Percentiles rank a stretch among this genome's conserved stretches.
phyloP scores from a whole-genome alignment of 2,329 filamentous ascomycete species.

The Dactylellina sp. region DNA sequence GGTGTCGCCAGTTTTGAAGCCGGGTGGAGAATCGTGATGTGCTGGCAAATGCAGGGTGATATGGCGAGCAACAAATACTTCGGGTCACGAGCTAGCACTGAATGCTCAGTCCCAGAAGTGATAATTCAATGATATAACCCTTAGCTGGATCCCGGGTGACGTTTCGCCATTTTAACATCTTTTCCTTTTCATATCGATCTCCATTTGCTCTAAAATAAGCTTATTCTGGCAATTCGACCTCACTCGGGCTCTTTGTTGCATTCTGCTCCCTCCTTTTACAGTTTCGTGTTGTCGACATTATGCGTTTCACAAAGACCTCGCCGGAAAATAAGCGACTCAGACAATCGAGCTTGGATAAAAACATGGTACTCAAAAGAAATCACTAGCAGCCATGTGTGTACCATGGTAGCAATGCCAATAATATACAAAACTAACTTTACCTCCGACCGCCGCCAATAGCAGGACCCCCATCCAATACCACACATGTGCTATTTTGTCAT shows the following conservation, averaged over 20 bases:
- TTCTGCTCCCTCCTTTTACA: neutral
- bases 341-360: constrained; percentile 1
- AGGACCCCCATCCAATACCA: constrained; percentile 15
- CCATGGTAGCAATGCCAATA: too few relatives aligned
- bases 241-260: constrained; percentile 23
- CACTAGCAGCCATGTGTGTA: neutral
- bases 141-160: neutral
- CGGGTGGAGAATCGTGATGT: constrained; percentile 18
- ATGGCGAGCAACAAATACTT: constrained; percentile 19
- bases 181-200: neutral
- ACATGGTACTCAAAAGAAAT: constrained; percentile 4
- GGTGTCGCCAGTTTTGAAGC: neutral
- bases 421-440: neutral
- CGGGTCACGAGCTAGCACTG: too few relatives aligned
- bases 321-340: constrained; percentile 9
- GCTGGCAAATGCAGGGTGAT: constrained; percentile 53
- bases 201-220: constrained; percentile 31
- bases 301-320: constrained; percentile 9
- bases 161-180: neutral
- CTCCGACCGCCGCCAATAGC: constrained; percentile 3
- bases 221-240: constrained; percentile 12
- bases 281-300: constrained; percentile 29
- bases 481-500: constrained; percentile 40
- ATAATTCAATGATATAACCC: constrained; percentile 4
- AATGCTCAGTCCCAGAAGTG: neutral